Base-by-base conservation (phyloP, 768 basidiomycete genomes). In the Sporobolomyces roseus region DNA sequence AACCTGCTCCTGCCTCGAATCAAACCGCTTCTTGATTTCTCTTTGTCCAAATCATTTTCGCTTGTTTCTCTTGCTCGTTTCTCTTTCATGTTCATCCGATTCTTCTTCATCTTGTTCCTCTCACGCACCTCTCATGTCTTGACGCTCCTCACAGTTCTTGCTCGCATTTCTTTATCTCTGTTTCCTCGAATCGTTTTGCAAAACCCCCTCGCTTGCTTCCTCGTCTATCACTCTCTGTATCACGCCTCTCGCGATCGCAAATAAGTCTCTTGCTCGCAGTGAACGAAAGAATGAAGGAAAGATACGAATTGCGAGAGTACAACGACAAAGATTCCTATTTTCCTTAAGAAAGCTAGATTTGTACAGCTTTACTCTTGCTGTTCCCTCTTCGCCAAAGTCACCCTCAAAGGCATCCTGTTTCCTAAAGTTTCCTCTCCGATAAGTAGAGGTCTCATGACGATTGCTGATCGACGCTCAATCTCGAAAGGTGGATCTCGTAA, bases 401-500 rank as follows among this genome's bases (percentile, higher is more conserved):
- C 35, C n/a, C 64, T 54, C 43, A 72, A 21, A 3, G 71, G 71
- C 71, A 72, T 63, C 27, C 60, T 27, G 23, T 46, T 32, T 9
- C 71, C 71, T 6, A 62, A 23, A 6, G 17, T 2, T 61, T 68
- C 66, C 51, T 72, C 71, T 5, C 66, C 71, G 19, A 65, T 45
- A 25, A 72, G 9, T 35, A 68, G 45, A 14, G 71, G 66, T 1
- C 66, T 36, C 25, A 61, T 72, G 38, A 72, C 66, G 60, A 72
- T 68, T 12, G 55, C 55, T 1, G 66, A 65, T 8, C 71, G 49
- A 30, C 55, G 56, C n/a, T 61, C 59, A 55, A 72, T 49, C 33
- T 56, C 45, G 19, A 68, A 49, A 12, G 51, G 30, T 1, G 55
- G 45, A 23, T 65, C 48, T 36, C 71, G 66, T 8, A 54, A 60